Conservation (phyloP, 257 asterid species). For the Datura wrightii region DNA sequence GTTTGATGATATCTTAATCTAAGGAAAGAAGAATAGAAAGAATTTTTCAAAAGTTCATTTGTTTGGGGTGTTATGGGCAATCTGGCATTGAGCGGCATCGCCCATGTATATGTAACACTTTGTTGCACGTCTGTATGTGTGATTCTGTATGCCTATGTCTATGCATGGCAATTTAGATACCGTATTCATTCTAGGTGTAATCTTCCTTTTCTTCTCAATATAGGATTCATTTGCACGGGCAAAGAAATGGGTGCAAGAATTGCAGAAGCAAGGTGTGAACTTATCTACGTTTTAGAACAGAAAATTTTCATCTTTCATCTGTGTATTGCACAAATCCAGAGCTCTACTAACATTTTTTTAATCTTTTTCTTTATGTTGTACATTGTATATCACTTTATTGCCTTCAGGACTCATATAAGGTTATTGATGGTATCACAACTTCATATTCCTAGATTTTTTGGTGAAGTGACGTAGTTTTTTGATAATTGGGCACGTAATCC, state of each 20-base stretch:
- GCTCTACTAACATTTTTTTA: not conserved
- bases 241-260: conserved; percentile 98
- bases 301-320: not conserved
- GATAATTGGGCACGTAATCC: conserved; percentile 63
- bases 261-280: conserved; percentile 85
- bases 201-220: conserved; percentile 5
- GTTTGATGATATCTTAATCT: not conserved
- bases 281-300: not conserved
- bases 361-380: not conserved
- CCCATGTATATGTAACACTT: not conserved
- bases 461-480: conserved; percentile 4
- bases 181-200: not conserved
- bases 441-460: not conserved
- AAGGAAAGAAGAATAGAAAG: not conserved
- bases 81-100: not conserved
- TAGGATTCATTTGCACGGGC: conserved; percentile 89
- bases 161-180: not conserved
- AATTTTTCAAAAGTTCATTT: conserved; percentile 16
- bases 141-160: conserved; percentile 3
- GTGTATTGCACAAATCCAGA: not conserved
- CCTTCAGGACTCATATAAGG: not conserved
- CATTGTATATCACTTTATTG: not conserved
- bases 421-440: conserved; percentile 7
- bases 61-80: not conserved
- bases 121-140: not conserved